phyloP scores from a whole-genome alignment of 305 asterid species.

The Fraxinus angustifolia region DNA sequence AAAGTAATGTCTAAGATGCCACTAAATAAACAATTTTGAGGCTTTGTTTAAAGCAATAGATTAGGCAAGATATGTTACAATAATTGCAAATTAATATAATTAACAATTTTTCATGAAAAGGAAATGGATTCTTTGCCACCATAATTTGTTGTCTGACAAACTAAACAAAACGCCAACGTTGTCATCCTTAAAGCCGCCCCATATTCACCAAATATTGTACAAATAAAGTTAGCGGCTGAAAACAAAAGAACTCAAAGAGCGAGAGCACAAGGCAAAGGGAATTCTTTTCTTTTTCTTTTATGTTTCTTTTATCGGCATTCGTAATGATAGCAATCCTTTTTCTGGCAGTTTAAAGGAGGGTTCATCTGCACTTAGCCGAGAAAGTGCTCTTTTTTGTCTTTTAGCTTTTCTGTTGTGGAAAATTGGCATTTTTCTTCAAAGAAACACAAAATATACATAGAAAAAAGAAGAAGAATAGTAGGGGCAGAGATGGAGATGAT shows the following conservation, averaged over 20 bases:
- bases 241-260: constrained; percentile 20
- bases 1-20: neutral
- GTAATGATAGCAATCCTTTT: constrained; percentile 30
- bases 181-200: constrained; percentile 34
- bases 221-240: constrained; percentile 33
- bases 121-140: constrained; percentile 29
- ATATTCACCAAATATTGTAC: neutral
- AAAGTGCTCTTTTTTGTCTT: constrained; percentile 22
- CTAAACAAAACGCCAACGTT: constrained; percentile 19
- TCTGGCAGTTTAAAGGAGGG: constrained; percentile 31
- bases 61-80: constrained; percentile 14
- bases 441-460: neutral
- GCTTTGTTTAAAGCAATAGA: constrained; percentile 27
- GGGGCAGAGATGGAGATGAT: constrained; percentile 51
- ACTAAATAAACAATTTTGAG: neutral
- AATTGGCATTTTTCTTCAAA: constrained; percentile 26
- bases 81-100: constrained; percentile 3
- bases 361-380: constrained; percentile 23
- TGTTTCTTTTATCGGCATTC: constrained; percentile 25
- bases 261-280: constrained; percentile 17
- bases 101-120: constrained; percentile 29
- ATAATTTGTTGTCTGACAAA: constrained; percentile 26
- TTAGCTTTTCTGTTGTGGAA: constrained; percentile 20
- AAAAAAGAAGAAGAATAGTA: neutral
- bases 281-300: neutral